Evolutionary conservation across 148 eudicot genomes (phyloP).

Genomic region (Rhododendron simsii): DNA sequence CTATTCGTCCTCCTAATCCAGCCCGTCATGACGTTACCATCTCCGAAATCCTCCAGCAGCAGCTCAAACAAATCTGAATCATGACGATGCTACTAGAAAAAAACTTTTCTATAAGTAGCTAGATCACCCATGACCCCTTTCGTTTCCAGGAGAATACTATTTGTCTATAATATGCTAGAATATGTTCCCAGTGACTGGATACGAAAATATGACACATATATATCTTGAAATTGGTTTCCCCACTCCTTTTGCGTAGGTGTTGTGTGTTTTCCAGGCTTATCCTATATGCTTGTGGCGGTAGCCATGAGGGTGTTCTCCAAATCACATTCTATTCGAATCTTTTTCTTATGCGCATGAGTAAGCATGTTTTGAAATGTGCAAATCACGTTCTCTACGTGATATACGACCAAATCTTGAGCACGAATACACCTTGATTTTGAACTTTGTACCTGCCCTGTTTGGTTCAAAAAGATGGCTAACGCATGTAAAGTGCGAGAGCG

Average conservation of each 20-base stretch:
- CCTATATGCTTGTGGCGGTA: background rate
- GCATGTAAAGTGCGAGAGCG: no score
- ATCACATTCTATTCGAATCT: background rate
- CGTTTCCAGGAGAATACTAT: background rate
- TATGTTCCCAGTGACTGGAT: background rate
- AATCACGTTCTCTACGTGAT: background rate
- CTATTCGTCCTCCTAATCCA: constrained; percentile 16
- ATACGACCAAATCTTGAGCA: background rate
- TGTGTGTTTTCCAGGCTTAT: background rate
- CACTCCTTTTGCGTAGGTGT: background rate
- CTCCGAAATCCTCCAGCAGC: constrained; percentile 17
- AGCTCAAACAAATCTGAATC: constrained; percentile 14
- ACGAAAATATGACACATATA: no score
- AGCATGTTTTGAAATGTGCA: background rate
- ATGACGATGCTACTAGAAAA: constrained; percentile 2
- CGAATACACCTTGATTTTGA: background rate
- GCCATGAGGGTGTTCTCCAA: background rate
- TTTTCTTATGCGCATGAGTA: background rate
- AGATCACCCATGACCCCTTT: background rate
- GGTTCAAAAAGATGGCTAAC: no score
- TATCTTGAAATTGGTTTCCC: background rate
- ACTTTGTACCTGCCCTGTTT: background rate
- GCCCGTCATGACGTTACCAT: constrained; percentile 9
- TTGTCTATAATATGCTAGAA: background rate
- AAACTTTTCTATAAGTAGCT: background rate